Evolutionary conservation across 345 rosid species (phyloP).

Genomic region (Pistacia integerrima): DNA sequence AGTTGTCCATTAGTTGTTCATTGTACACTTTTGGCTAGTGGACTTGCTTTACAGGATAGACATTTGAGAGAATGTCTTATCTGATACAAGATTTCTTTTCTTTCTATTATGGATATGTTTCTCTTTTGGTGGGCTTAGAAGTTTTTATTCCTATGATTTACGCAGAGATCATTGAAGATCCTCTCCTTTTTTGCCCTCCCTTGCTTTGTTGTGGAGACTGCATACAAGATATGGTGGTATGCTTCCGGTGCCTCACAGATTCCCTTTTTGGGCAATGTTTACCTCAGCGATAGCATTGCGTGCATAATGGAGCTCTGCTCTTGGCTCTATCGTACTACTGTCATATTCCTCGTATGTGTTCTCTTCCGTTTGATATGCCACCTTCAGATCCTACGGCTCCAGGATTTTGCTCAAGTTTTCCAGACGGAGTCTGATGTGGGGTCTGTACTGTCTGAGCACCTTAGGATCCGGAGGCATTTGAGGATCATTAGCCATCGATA

Average conservation of each 20-base stretch:
- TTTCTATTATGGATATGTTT: background rate
- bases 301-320: constrained; percentile 83
- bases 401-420: constrained; percentile 79
- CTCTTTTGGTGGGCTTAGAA: background rate
- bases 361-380: constrained; percentile 87
- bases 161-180: constrained; percentile 83
- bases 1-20: background rate
- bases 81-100: background rate
- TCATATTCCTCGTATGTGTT: constrained; percentile 81
- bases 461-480: constrained; percentile 79
- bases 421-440: constrained; percentile 75
- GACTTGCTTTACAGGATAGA: background rate
- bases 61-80: background rate
- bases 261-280: constrained; percentile 79
- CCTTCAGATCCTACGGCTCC: constrained; percentile 90
- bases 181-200: constrained; percentile 73
- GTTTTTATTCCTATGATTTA: background rate
- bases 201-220: constrained; percentile 67
- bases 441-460: constrained; percentile 75
- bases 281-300: constrained; percentile 75
- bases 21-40: background rate
- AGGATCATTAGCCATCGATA: constrained; percentile 89
- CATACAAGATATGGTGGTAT: constrained; percentile 98
- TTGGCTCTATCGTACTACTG: constrained; percentile 85
- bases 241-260: constrained; percentile 90